Conservation (phyloP, 495 filamentous ascomycete species). For the Penicillium coprophilum region DNA sequence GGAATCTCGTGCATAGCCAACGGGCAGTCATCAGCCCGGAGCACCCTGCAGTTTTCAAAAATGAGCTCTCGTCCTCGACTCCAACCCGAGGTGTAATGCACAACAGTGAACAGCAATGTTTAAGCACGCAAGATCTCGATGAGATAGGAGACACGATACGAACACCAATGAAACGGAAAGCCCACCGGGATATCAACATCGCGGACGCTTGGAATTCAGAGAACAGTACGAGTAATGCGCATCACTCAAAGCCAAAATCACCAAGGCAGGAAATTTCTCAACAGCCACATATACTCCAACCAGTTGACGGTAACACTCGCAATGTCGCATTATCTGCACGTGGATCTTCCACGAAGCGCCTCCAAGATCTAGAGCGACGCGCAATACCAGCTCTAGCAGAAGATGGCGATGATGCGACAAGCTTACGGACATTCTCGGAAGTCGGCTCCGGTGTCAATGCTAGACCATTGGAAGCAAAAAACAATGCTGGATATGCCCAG, state of each 20-base stretch:
- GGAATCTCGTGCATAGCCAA: not conserved
- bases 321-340: not conserved
- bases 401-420: slow-evolving; percentile 38
- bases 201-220: slow-evolving; percentile 4
- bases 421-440: not conserved
- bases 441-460: not conserved
- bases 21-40: not conserved
- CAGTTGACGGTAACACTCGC: slow-evolving; percentile 26
- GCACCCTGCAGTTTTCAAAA: slow-evolving; percentile 32
- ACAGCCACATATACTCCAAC: slow-evolving; percentile 20
- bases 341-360: slow-evolving; percentile 11
- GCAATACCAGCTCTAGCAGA: slow-evolving; percentile 39
- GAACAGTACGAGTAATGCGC: not conserved
- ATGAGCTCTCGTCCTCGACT: slow-evolving; percentile 36
- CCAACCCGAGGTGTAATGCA: slow-evolving; percentile 34
- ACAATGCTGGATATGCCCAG: slow-evolving; percentile 5
- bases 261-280: slow-evolving; percentile 1
- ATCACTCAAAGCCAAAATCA: not conserved
- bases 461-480: not conserved
- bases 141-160: slow-evolving; percentile 59
- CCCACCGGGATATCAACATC: slow-evolving; percentile 11
- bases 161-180: slow-evolving; percentile 63
- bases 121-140: slow-evolving; percentile 70
- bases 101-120: slow-evolving; percentile 12
- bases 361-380: slow-evolving; percentile 16